Conservation (phyloP, 345 rosid genomes). For the Salix udensis region DNA sequence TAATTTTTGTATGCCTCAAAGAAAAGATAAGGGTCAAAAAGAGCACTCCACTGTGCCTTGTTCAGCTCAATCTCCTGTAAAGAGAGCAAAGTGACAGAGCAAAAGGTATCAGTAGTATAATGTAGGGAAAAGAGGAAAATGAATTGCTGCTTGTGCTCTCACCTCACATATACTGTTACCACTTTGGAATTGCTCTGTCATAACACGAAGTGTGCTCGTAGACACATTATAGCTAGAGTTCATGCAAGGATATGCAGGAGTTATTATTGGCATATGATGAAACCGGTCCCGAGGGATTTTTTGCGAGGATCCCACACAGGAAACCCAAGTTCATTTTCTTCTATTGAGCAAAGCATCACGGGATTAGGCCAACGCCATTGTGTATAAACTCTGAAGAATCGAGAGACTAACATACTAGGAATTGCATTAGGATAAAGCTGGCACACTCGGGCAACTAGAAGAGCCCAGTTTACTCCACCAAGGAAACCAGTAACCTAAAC, state of each 20-base stretch:
- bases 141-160: slow-evolving; percentile 3
- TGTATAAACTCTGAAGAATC: slow-evolving; percentile 63
- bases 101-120: slow-evolving; percentile 7
- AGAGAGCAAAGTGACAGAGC: background rate
- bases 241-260: slow-evolving; percentile 87
- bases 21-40: slow-evolving; percentile 61
- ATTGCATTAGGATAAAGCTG: slow-evolving; percentile 77
- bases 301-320: slow-evolving; percentile 70
- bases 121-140: background rate
- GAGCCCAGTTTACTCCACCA: slow-evolving; percentile 80
- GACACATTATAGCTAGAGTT: slow-evolving; percentile 79
- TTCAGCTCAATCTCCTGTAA: slow-evolving; percentile 60
- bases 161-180: slow-evolving; percentile 64
- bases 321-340: slow-evolving; percentile 62
- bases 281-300: slow-evolving; percentile 58
- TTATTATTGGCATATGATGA: slow-evolving; percentile 72
- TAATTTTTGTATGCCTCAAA: slow-evolving; percentile 71
- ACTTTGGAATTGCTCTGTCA: slow-evolving; percentile 63
- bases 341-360: slow-evolving; percentile 68
- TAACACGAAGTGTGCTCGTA: slow-evolving; percentile 61
- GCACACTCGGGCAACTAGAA: slow-evolving; percentile 69
- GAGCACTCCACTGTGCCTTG: slow-evolving; percentile 55
- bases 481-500: slow-evolving; percentile 68
- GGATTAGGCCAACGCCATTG: slow-evolving; percentile 88
- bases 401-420: slow-evolving; percentile 66